Evolutionary conservation across 352 stramenopile genomes (phyloP).

Genomic region (Phytopythium vexans): DNA sequence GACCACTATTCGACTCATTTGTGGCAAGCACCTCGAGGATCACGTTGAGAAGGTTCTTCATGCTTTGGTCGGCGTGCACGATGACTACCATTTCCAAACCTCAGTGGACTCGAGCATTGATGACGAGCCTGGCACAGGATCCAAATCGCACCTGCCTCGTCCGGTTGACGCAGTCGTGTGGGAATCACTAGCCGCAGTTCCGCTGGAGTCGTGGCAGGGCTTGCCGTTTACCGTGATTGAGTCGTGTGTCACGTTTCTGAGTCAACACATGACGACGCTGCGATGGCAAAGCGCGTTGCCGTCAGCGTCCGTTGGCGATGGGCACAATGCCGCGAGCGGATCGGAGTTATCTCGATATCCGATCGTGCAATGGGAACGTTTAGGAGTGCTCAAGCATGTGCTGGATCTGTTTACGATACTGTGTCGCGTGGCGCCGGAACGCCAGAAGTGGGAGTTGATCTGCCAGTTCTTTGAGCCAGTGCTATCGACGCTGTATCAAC

Average conservation of each 20-base stretch:
- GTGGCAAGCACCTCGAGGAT: slow-evolving; percentile 59
- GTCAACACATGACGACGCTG: slow-evolving; percentile 58
- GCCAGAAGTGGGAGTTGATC: slow-evolving; percentile 68
- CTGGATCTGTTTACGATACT: slow-evolving; percentile 77
- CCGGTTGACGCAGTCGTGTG: slow-evolving; percentile 65
- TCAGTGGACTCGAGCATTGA: slow-evolving; percentile 10
- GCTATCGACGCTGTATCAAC: slow-evolving; percentile 77
- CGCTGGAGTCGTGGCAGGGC: slow-evolving; percentile 39
- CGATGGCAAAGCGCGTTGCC: slow-evolving; percentile 45
- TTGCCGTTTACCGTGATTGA: slow-evolving; percentile 41
- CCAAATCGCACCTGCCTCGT: slow-evolving; percentile 29
- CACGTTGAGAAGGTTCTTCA: slow-evolving; percentile 82
- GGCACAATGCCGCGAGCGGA: no score
- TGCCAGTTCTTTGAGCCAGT: slow-evolving; percentile 75
- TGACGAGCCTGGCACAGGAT: slow-evolving; percentile 6
- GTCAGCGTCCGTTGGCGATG: neutral
- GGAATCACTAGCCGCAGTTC: slow-evolving; percentile 59
- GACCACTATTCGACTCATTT: slow-evolving; percentile 69
- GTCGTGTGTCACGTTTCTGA: slow-evolving; percentile 48
- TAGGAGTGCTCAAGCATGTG: slow-evolving; percentile 72
- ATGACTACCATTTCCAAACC: slow-evolving; percentile 75
- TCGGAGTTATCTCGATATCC: slow-evolving; percentile 28
- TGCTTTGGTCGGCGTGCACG: slow-evolving; percentile 72
- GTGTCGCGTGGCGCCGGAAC: slow-evolving; percentile 50
- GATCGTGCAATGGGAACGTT: slow-evolving; percentile 65